Base-by-base conservation (phyloP, 768 basidiomycete species). In the Lactarius evosmus region DNA sequence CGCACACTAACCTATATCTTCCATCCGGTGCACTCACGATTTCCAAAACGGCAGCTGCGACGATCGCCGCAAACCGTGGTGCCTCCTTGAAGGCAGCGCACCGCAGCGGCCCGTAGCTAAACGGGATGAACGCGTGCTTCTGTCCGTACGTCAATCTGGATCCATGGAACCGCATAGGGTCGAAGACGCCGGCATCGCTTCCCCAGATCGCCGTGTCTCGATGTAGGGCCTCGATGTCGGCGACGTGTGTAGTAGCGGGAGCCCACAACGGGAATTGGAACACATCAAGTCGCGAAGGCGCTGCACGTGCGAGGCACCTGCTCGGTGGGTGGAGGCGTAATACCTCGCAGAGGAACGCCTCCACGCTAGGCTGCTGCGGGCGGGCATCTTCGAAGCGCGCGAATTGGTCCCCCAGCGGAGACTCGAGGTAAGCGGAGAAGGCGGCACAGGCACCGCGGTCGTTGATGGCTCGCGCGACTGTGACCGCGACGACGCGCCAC, bases 401-500 rank as follows among this genome's bases (percentile, higher is more conserved):
- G 67, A 82, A 82, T 25, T 74, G 69, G 9, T 49, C 60, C 1
- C 61, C 41, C 1, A 67, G 71, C 0, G 80, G 79, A 16, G 67
- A 57, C 0, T 65, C 72, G 19, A 76, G 71, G 50, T 84, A 76
- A 7, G 74, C 72, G 4, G 70, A 57, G 60, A 86, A 79, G 0
- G 73, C 70, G 9, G 71, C 53, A 11, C 68, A 68, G 0, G 63
- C 61, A 9, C 67, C 63, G 16, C 76, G 67, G 4, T 75, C 62
- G n/a, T 75, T 72, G 50, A 74, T 69, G 16, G 77, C 72, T 56
- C 79, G 72, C 1, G 80, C 78, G 0, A 81, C 69, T 0, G 74
- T 69, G 7, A 74, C 73, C 1, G 85, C 85, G 57, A 84, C 75
- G 25, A 86, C 78, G 14, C 84, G 79, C 86, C 86, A 87, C 51